phyloP scores from a whole-genome alignment of 352 stramenopile genomes.

The Pythium periplocum region DNA sequence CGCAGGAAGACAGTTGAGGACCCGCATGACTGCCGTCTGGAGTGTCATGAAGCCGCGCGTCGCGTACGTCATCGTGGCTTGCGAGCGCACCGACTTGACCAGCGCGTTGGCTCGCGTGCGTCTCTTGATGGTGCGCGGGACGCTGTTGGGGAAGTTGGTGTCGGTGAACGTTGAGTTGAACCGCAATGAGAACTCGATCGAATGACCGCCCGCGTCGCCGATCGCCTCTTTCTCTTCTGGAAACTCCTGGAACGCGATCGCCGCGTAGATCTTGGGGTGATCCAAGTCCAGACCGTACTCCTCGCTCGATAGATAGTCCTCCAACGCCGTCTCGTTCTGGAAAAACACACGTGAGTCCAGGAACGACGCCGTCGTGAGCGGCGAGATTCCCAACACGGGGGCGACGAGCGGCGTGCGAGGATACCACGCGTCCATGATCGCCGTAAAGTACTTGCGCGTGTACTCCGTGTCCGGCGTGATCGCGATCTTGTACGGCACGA shows the following conservation, averaged over 20 bases:
- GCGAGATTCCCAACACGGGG: conserved; percentile 29
- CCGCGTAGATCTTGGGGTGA: conserved; percentile 62
- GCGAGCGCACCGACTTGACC: conserved; percentile 16
- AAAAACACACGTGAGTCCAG: conserved; percentile 56
- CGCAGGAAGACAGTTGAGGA: conserved; percentile 58
- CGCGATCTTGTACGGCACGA: conserved; percentile 70
- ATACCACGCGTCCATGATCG: conserved; percentile 45
- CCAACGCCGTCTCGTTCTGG: conserved; percentile 38
- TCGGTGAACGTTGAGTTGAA: conserved; percentile 55
- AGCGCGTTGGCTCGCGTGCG: conserved; percentile 15
- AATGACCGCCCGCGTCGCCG: conserved; percentile 25
- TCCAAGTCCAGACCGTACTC: conserved; percentile 41
- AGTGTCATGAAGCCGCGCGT: conserved; percentile 68
- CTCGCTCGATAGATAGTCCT: conserved; percentile 43
- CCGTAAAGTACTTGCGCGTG: conserved; percentile 58
- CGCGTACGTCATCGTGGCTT: conserved; percentile 37
- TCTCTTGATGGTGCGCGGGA: conserved; percentile 34
- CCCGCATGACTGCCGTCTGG: conserved; percentile 56
- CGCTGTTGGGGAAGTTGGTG: conserved; percentile 24
- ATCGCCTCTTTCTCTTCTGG: conserved; percentile 25
- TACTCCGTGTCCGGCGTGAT: conserved; percentile 64
- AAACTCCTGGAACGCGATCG: conserved; percentile 55
- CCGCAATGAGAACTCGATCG: conserved; percentile 57
- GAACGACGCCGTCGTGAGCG: conserved; percentile 50
- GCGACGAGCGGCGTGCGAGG: conserved; percentile 45